These are phyloP conservation scores for Tulasnella sp. DNA, from an alignment of 768 basidiomycete genomes.

Conservation along the genomic window DNA sequence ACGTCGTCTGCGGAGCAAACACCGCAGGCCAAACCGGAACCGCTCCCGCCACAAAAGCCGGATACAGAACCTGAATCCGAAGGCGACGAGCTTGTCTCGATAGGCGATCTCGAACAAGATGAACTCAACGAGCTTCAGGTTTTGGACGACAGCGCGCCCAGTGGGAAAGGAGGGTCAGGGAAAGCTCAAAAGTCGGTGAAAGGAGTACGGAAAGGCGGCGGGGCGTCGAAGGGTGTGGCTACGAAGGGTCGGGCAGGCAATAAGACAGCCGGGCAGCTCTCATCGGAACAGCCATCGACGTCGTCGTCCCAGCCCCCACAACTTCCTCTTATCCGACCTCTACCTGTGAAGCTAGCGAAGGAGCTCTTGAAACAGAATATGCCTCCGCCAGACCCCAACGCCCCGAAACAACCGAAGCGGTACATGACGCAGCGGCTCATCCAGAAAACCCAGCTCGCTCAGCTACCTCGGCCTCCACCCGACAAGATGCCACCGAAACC, in stretches of 20 bases:
- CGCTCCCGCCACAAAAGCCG: not conserved
- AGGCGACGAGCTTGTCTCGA: conserved; percentile 12
- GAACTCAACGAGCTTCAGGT: not conserved
- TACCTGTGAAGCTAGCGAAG: not conserved
- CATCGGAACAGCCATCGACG: not conserved
- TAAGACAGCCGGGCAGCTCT: not conserved
- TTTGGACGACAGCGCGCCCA: conserved; percentile 9
- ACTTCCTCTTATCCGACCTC: not conserved
- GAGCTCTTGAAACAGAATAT: not conserved
- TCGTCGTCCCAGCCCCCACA: not conserved
- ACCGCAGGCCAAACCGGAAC: not conserved
- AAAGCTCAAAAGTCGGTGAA: conserved; percentile 2
- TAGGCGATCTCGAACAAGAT: conserved; percentile 13
- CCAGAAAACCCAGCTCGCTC: conserved; percentile 30
- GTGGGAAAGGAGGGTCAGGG: not conserved
- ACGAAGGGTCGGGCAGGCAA: not conserved
- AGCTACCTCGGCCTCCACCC: conserved; percentile 28
- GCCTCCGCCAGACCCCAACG: not conserved
- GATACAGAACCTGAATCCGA: not conserved
- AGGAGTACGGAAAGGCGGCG: not conserved
- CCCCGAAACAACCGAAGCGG: conserved; percentile 5
- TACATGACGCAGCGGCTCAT: conserved; percentile 11
- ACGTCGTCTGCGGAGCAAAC: not conserved
- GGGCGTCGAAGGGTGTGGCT: not conserved
- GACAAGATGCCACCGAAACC: conserved; percentile 78